Base-by-base conservation (phyloP, 768 basidiomycete species). In the Naganishia vishniacii region DNA sequence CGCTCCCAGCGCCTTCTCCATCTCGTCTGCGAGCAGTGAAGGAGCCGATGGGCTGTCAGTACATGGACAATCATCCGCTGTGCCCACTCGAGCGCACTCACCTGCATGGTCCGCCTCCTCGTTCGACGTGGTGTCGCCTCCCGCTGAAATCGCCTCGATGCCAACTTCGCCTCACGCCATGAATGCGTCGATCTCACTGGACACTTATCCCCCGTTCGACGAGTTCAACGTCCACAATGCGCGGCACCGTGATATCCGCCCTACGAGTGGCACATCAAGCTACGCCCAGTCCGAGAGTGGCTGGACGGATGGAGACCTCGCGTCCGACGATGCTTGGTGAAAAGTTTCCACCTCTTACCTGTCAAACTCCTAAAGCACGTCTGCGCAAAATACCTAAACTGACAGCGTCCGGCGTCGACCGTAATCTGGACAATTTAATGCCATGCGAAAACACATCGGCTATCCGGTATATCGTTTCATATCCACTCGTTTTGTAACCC, bases 181-280 rank as follows among this genome's bases (percentile, higher is more conserved):
- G 53, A 20, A 56, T 37, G 31, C 53, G 23, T 56, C 53, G 20
- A 40, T 56, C 53, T 32, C n/a, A 8, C 37, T 56, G 53, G 53
- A 56, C 7, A 31, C 32, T 11, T 56, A 40, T 26, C 53, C 53
- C 8, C 53, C 53, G 1, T 56, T 56, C 23, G 53, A 56, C 20
- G 53, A 56, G 23, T 56, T 40, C 53, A 56, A 56, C 26, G 20
- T n/a, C 20, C 23, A 56, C 23, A 40, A 34, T 18, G 23, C 23
- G 20, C 37, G 53, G 23, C 23, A 56, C 53, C 28, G 34, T 18
- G 31, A 3, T 34, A 16, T 7, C 13, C 49, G 31, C 20, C 18
- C 49, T 16, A 6, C 8, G 9, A 51, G 53, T 34, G 34, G 40
- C 18, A 26, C 16, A n/a, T 41, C 34, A n/a, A 40, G 37, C 23